These are phyloP conservation scores for Ustilaginoidea virens DNA, from an alignment of 2,329 filamentous ascomycete genomes.

Conservation along the genomic window DNA sequence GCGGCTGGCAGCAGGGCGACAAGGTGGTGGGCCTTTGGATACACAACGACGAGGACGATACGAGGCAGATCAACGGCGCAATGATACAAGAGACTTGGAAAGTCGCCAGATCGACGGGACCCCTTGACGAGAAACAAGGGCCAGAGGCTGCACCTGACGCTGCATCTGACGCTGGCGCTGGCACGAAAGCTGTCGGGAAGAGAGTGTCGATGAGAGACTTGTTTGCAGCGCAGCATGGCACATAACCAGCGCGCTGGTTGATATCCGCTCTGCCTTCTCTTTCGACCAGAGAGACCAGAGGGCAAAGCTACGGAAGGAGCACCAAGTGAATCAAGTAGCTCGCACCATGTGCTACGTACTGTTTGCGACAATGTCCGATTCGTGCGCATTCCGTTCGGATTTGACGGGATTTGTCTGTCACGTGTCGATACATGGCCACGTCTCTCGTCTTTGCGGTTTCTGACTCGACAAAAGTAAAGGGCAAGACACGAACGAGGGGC, in stretches of 20 bases:
- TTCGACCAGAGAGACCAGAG: too few species aligned
- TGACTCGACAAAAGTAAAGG: too few species aligned
- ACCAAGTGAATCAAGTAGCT: too few species aligned
- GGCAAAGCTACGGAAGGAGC: too few species aligned
- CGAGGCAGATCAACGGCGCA: slow-evolving; percentile 23
- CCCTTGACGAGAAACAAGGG: slow-evolving; percentile 12
- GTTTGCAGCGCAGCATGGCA: slow-evolving; percentile 20
- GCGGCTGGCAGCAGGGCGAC: slow-evolving; percentile 17
- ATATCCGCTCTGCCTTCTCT: too few species aligned
- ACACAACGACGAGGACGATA: slow-evolving; percentile 32
- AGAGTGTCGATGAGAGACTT: slow-evolving; percentile 29
- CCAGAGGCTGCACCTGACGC: slow-evolving; percentile 16
- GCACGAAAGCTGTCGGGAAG: slow-evolving; percentile 27
- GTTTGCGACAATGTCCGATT: too few species aligned
- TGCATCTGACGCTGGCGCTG: slow-evolving; percentile 22
- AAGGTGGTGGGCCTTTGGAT: slow-evolving; percentile 39
- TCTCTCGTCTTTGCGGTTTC: too few species aligned
- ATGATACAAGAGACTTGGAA: slow-evolving; percentile 29
- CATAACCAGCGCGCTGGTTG: not conserved
- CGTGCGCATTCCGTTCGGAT: too few species aligned
- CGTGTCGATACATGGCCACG: too few species aligned
- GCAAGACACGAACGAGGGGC: too few species aligned
- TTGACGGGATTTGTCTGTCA: too few species aligned
- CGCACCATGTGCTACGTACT: too few species aligned
- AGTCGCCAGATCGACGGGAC: slow-evolving; percentile 16